Base-by-base conservation (phyloP, 345 rosid genomes). In the Carallia pectinifolia region DNA sequence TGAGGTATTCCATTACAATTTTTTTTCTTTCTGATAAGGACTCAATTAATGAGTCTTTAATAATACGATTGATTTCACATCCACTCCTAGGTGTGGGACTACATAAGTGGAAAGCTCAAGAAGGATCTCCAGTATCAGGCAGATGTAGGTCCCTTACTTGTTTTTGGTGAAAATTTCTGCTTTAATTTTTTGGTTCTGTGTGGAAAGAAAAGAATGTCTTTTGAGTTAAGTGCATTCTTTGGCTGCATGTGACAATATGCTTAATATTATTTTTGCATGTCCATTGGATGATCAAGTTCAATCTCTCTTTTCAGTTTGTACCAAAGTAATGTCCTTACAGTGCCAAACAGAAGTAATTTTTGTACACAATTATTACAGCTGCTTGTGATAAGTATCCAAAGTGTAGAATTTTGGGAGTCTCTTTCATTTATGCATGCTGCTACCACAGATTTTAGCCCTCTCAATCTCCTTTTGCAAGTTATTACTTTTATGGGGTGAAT, bases 81-180 rank as follows among this genome's bases (percentile, higher is more conserved):
- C 74, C 65, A 61, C 7, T 59, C 48, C 60, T 68, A 92, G 98
- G 98, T 96, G 58, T 96, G 99, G 99, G 99, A 96, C 84, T 89
- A 96, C 74, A 71, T 92, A 58, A 96, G 91, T 69, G 99, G 99
- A 69, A 96, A 96, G 85, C 90, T 96, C 79, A 90, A 96, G 87
- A 92, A 92, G 80, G 99, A 96, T 83, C 90, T 96, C 70, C 98
- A 89, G 54, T 96, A 96, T 79, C 99, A 96, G 81, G 98, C 98
- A 75, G 99, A 86, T 66, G 99, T 90, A 69, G 85, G 93, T 79
- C 10, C 19, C 58, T 47, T 52, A 39, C 19, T 53, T 10, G 30
- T 68, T 40, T 71, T 29, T 48, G 19, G 13, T 72, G 60, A 56
- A 56, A 16, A 18, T 34, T 56, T 71, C 40, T 48, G 33, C 17